Evolutionary conservation across 257 asterid genomes (phyloP).

Genomic region (Salvia hispanica): DNA sequence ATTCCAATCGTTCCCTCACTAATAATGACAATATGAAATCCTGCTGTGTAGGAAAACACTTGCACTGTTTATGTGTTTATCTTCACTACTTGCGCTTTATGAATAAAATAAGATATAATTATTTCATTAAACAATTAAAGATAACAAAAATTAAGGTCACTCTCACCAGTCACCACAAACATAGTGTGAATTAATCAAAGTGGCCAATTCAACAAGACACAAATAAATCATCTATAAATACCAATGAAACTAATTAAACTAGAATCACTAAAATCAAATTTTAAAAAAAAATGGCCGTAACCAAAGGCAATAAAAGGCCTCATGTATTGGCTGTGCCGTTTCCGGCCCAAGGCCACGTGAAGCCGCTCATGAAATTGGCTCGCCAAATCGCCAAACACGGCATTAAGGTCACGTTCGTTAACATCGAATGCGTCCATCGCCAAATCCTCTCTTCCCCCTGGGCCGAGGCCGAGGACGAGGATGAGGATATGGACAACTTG

Average conservation of each 20-base stretch:
- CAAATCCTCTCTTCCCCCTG: slow-evolving; percentile 15
- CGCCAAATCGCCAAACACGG: slow-evolving; percentile 44
- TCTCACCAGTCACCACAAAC: too few relatives aligned
- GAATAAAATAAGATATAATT: too few relatives aligned
- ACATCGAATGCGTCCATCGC: slow-evolving; percentile 41
- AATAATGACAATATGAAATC: neutral
- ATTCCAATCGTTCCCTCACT: neutral
- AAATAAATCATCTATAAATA: neutral
- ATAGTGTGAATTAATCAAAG: neutral
- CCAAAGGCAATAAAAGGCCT: slow-evolving; percentile 21
- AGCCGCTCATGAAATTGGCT: slow-evolving; percentile 50
- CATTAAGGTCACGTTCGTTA: slow-evolving; percentile 52
- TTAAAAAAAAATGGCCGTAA: slow-evolving; percentile 13
- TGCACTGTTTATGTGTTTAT: too few relatives aligned
- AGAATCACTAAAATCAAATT: neutral
- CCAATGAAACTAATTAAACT: neutral
- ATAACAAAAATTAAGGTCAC: too few relatives aligned
- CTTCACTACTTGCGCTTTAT: too few relatives aligned
- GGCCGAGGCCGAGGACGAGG: slow-evolving; percentile 2
- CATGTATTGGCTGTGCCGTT: slow-evolving; percentile 48
- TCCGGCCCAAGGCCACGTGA: slow-evolving; percentile 62
- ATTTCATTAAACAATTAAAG: too few relatives aligned
- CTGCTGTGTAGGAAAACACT: neutral
- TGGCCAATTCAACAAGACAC: neutral
- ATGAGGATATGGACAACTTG: neutral